These are phyloP conservation scores for Metschnikowia continentalis DNA, from an alignment of 805 yeast genomes.

Conservation along the genomic window DNA sequence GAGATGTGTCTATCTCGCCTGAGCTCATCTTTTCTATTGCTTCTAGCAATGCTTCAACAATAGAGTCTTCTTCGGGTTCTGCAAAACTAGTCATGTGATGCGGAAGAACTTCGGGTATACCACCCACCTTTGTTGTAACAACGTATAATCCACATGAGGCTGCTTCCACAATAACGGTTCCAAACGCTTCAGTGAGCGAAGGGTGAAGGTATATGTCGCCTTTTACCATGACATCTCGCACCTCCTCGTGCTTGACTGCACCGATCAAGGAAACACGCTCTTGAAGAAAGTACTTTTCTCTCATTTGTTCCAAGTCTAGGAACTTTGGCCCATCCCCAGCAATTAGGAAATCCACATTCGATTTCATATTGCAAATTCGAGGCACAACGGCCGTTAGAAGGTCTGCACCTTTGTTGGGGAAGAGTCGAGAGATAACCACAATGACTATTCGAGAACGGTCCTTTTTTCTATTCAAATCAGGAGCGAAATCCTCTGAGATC, in stretches of 20 bases:
- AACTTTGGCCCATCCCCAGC: slow-evolving; percentile 98
- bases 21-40: slow-evolving; percentile 63
- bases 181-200: slow-evolving; percentile 94
- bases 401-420: slow-evolving; percentile 96
- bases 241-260: slow-evolving; percentile 86
- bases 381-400: slow-evolving; percentile 82
- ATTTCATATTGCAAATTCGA: slow-evolving; percentile 58
- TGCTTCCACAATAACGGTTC: slow-evolving; percentile 95
- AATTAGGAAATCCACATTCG: slow-evolving; percentile 69
- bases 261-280: slow-evolving; percentile 85
- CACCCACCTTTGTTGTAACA: slow-evolving; percentile 95
- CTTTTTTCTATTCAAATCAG: slow-evolving; percentile 24
- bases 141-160: slow-evolving; percentile 93
- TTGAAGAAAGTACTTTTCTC: slow-evolving; percentile 80
- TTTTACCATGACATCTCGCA: slow-evolving; percentile 83
- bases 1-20: slow-evolving; percentile 61
- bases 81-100: slow-evolving; percentile 90
- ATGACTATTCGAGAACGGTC: slow-evolving; percentile 52
- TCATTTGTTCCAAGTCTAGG: slow-evolving; percentile 90
- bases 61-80: slow-evolving; percentile 77
- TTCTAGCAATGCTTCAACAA: slow-evolving; percentile 64
- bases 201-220: slow-evolving; percentile 96
- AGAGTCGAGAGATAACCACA: slow-evolving; percentile 85
- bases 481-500: slow-evolving; percentile 74
- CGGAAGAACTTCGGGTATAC: slow-evolving; percentile 95